Percentiles rank a stretch among this genome's conserved stretches.
Evolutionary conservation across 345 rosid genomes (phyloP).

Genomic region (Euphorbia peplus): DNA sequence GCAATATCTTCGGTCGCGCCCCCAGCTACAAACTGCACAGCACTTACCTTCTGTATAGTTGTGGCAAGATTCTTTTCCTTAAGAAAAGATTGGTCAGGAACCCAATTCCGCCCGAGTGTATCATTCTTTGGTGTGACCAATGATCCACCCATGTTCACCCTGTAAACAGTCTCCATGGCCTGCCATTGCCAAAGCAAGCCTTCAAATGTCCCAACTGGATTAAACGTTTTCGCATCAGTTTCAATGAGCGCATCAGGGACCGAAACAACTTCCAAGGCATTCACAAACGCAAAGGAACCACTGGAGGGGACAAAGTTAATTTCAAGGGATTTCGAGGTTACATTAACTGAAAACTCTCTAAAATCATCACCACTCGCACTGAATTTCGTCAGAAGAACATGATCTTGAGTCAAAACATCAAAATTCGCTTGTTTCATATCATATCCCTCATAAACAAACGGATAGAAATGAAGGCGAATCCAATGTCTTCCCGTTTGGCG

Average conservation of each 20-base stretch:
- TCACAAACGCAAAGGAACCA: slow-evolving; percentile 62
- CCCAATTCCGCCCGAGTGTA: slow-evolving; percentile 79
- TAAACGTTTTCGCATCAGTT: slow-evolving; percentile 30
- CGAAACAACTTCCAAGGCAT: slow-evolving; percentile 77
- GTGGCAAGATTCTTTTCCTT: slow-evolving; percentile 35
- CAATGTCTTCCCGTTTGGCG: slow-evolving; percentile 63
- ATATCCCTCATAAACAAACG: slow-evolving; percentile 49
- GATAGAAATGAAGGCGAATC: slow-evolving; percentile 80
- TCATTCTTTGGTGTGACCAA: slow-evolving; percentile 50
- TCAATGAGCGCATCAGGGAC: slow-evolving; percentile 58
- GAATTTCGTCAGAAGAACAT: slow-evolving; percentile 54
- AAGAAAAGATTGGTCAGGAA: slow-evolving; percentile 51
- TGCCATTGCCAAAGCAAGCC: slow-evolving; percentile 48
- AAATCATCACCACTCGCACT: slow-evolving; percentile 31
- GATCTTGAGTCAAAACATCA: slow-evolving; percentile 49
- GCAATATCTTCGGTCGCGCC: slow-evolving; percentile 53
- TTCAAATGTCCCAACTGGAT: slow-evolving; percentile 33
- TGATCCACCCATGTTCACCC: slow-evolving; percentile 93
- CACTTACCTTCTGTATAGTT: slow-evolving; percentile 35
- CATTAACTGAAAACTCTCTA: slow-evolving; percentile 67
- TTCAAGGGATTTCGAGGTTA: slow-evolving; percentile 45
- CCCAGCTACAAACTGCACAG: slow-evolving; percentile 49
- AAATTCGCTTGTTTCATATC: slow-evolving; percentile 60
- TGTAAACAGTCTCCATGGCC: slow-evolving; percentile 68
- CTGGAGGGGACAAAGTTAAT: slow-evolving; percentile 56